A percentile compares a stretch with the other conserved stretches of the same genome.
phyloP scores from a whole-genome alignment of 129 eudicot species.

The Dittrichia graveolens region DNA sequence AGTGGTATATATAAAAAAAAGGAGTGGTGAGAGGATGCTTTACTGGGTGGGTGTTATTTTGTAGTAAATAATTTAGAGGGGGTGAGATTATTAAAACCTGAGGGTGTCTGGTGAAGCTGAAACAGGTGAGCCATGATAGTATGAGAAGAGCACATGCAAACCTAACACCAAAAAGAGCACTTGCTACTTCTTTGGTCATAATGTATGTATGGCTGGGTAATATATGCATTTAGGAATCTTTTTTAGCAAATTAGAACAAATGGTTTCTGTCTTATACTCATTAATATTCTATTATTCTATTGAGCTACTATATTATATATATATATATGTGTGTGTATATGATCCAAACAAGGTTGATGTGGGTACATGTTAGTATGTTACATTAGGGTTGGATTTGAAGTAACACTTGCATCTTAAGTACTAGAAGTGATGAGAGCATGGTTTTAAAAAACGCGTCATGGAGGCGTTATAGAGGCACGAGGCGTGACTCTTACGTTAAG shows the following conservation, averaged over 20 bases:
- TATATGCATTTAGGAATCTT: background rate
- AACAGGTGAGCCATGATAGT: conserved; percentile 59
- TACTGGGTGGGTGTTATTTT: conserved; percentile 30
- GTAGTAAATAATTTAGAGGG: conserved; percentile 38
- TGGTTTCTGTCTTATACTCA: background rate
- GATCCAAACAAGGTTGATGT: too few species aligned
- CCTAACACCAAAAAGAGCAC: conserved; percentile 33
- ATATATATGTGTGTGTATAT: too few species aligned
- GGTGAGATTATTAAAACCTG: conserved; percentile 46
- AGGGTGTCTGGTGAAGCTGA: conserved; percentile 66
- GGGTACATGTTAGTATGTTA: background rate
- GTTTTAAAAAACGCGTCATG: too few species aligned
- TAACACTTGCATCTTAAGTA: too few species aligned
- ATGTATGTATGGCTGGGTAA: background rate
- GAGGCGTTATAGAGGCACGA: too few species aligned
- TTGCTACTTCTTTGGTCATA: too few species aligned
- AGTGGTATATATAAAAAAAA: conserved; percentile 30
- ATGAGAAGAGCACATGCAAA: conserved; percentile 67
- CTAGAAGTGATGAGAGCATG: too few species aligned
- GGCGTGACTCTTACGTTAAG: too few species aligned
- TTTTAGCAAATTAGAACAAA: background rate
- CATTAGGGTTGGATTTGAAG: background rate
- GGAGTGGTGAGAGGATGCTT: conserved; percentile 21
- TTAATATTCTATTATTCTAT: too few species aligned
- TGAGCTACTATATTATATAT: too few species aligned